phyloP scores from a whole-genome alignment of 129 eudicot genomes.

The carrot (Daucus carota) region DNA sequence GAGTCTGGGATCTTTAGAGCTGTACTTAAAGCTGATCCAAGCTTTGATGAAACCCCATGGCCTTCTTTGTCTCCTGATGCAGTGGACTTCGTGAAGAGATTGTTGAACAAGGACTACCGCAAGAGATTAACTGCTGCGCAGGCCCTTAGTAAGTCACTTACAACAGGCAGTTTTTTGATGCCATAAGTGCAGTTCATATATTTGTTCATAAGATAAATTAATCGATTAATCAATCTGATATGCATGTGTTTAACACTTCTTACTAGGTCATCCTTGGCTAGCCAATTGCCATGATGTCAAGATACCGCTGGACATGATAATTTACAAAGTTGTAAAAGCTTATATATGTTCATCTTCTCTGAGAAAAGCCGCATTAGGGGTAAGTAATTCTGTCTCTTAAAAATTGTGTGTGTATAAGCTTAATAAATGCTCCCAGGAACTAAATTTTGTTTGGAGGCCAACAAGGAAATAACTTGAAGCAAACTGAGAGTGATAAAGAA shows the following conservation, averaged over 20 bases:
- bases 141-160: conserved; percentile 68
- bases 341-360: conserved; percentile 83
- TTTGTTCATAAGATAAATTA: not conserved
- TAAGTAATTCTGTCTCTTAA: conserved; percentile 22
- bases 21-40: conserved; percentile 89
- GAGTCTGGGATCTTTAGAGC: conserved; percentile 98
- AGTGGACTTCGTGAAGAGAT: conserved; percentile 83
- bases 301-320: conserved; percentile 92
- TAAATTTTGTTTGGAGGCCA: no score
- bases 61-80: conserved; percentile 91
- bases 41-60: conserved; percentile 93
- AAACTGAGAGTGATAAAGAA: not conserved
- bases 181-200: not conserved
- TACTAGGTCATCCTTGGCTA: conserved; percentile 99
- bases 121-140: conserved; percentile 98
- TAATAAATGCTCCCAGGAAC: not conserved
- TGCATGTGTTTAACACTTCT: conserved; percentile 7
- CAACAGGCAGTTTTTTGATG: not conserved
- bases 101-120: conserved; percentile 88
- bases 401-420: not conserved
- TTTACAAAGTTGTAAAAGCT: conserved; percentile 75
- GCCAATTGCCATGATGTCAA: conserved; percentile 57
- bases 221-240: not conserved
- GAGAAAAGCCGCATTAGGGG: conserved; percentile 94
- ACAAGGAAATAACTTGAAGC: not conserved